Base-by-base conservation (phyloP, 2,329 filamentous ascomycete genomes). In the Boeremia lycopersici region DNA sequence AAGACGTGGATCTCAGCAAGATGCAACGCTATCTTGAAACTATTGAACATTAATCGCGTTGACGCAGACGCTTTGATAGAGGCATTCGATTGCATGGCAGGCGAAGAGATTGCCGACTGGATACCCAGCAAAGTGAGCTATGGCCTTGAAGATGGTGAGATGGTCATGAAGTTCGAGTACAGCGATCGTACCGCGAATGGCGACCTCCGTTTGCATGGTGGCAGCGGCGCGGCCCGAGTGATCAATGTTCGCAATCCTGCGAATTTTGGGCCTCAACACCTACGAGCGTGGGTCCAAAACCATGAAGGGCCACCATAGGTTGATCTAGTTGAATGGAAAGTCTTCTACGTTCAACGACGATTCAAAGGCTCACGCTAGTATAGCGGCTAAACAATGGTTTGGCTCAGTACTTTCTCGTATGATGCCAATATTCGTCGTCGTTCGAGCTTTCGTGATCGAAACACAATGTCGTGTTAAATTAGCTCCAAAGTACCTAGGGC, bases 61-160 rank as follows among this genome's bases (percentile, higher is more conserved):
- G 50, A 53, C 31, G 44, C 43, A 25, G n/a, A 12, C n/a, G 44
- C 50, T 4, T 53, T 43, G 43, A 13, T 47, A 17, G 44, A 53
- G 12, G 44, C 50, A 13, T 28, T 53, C n/a, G 50, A 53, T n/a
- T 43, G 50, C 23, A 53, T 48, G 43, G 50, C 50, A 4, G 50
- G 50, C n/a, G 50, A 53, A 13, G 44, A 48, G 9, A 39, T 48
- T 23, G 30, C 30, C 4, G 39, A 53, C 5, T 53, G 44, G 43
- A 48, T 53, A 10, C 50, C 50, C 2, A 53, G n/a, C 26, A 53
- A 43, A 13, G 43, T 53, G 3, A 43, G 38, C 31, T 48, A 48
- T n/a, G 38, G 26, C 17, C 31, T 39, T 1, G 50, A 53, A 10
- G 38, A 53, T 26, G 50, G 44, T 1, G 50, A 53, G 26, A 48